These are phyloP conservation scores for Paulownia fortunei DNA, from an alignment of 257 asterid genomes.

Conservation along the genomic window DNA sequence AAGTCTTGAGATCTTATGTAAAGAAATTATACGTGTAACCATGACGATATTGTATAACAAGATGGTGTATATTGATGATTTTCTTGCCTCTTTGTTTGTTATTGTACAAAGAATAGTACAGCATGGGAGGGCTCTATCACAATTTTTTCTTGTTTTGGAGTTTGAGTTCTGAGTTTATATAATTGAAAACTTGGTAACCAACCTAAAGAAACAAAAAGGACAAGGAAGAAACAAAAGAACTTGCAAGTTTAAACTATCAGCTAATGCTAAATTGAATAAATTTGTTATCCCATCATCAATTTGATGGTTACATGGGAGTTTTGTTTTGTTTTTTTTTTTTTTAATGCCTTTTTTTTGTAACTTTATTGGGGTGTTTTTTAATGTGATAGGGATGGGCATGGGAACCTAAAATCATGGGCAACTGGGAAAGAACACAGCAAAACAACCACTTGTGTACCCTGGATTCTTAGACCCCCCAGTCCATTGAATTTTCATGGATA, in stretches of 20 bases:
- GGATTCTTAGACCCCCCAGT: background rate
- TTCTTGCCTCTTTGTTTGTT: background rate
- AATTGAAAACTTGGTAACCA: too few species aligned
- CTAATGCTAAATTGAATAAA: background rate
- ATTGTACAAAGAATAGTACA: background rate
- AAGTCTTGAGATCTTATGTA: constrained; percentile 2
- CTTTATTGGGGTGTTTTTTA: background rate
- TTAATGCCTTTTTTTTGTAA: background rate
- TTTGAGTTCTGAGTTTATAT: too few species aligned
- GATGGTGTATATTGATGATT: background rate
- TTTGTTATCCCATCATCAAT: background rate
- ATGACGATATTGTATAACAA: background rate
- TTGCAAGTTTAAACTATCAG: too few species aligned
- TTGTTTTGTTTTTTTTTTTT: too few species aligned
- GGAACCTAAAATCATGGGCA: too few species aligned
- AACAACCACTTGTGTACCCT: constrained; percentile 16
- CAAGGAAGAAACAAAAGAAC: too few species aligned
- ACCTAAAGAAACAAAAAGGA: too few species aligned
- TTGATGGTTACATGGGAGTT: background rate
- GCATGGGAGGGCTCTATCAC: too few species aligned
- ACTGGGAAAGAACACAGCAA: too few species aligned
- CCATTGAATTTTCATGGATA: background rate
- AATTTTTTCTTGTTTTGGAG: too few species aligned
- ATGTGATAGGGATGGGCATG: background rate
- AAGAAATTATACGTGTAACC: too few species aligned